Conservation (phyloP, 305 asterid genomes). For the Fraxinus velutina region DNA sequence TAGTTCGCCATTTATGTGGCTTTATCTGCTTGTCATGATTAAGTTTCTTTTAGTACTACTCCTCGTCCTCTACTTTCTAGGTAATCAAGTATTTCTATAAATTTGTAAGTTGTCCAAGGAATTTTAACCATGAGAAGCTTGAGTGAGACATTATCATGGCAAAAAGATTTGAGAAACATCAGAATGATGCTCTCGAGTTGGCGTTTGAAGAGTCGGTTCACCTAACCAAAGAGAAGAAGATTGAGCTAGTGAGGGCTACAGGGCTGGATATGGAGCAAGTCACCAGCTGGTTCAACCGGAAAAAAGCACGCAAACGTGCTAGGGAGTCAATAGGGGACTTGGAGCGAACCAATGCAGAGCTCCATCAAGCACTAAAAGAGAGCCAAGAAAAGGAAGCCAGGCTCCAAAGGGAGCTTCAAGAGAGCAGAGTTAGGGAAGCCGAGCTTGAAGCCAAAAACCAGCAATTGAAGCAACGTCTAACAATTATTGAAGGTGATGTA, state of each 20-base stretch:
- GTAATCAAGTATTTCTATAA: constrained; percentile 4
- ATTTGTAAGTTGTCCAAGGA: background rate
- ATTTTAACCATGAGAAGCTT: constrained; percentile 1
- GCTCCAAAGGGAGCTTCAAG: constrained; percentile 22
- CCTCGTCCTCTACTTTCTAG: background rate
- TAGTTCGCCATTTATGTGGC: constrained; percentile 10
- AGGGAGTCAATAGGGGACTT: constrained; percentile 12
- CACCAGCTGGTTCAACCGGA: constrained; percentile 34
- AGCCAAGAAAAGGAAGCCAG: constrained; percentile 11
- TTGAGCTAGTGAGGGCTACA: constrained; percentile 23
- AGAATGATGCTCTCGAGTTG: constrained; percentile 19
- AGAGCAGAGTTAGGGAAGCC: constrained; percentile 14
- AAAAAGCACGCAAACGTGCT: constrained; percentile 22
- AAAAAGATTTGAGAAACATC: constrained; percentile 24
- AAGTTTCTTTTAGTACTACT: background rate
- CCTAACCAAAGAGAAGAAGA: constrained; percentile 26
- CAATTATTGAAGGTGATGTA: constrained; percentile 4
- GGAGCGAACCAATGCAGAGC: constrained; percentile 20
- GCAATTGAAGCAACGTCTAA: constrained; percentile 5
- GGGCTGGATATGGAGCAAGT: constrained; percentile 41
- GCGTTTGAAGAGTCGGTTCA: constrained; percentile 27
- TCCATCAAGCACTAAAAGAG: constrained; percentile 12
- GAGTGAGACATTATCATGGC: constrained; percentile 20
- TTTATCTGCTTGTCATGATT: constrained; percentile 6
- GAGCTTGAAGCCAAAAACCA: constrained; percentile 27